phyloP scores from a whole-genome alignment of 2,329 filamentous ascomycete species.

The Aureobasidium mangrovei region DNA sequence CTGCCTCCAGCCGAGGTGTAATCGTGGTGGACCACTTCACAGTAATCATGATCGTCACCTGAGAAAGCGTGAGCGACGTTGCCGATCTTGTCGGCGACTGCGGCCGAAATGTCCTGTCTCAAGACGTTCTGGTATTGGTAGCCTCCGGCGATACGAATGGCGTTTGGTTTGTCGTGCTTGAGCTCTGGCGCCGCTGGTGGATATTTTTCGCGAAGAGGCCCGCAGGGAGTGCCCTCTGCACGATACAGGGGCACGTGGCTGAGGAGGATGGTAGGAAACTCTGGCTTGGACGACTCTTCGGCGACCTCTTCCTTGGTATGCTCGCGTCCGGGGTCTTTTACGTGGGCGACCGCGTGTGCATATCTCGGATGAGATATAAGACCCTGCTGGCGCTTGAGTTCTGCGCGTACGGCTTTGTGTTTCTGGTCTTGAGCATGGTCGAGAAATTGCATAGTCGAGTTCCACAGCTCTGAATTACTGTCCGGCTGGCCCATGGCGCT shows the following conservation, averaged over 20 bases:
- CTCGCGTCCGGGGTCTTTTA: slow-evolving; percentile 22
- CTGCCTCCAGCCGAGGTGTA: slow-evolving; percentile 49
- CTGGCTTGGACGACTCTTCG: slow-evolving; percentile 26
- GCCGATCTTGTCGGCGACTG: slow-evolving; percentile 67
- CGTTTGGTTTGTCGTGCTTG: slow-evolving; percentile 57
- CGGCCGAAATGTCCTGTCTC: slow-evolving; percentile 62
- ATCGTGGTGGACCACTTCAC: slow-evolving; percentile 71
- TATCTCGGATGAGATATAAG: slow-evolving; percentile 33
- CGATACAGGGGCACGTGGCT: slow-evolving; percentile 88
- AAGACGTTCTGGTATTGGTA: slow-evolving; percentile 98
- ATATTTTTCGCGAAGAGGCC: slow-evolving; percentile 74
- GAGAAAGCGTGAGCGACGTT: slow-evolving; percentile 83
- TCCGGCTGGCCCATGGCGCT: slow-evolving; percentile 60
- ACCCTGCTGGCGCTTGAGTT: slow-evolving; percentile 58
- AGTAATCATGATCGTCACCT: slow-evolving; percentile 97
- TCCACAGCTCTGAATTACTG: slow-evolving; percentile 55
- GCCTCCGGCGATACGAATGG: slow-evolving; percentile 66
- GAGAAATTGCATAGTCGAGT: slow-evolving; percentile 68
- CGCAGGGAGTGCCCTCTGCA: slow-evolving; percentile 73
- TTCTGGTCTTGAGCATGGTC: slow-evolving; percentile 56
- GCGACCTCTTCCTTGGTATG: slow-evolving; percentile 28
- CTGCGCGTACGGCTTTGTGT: slow-evolving; percentile 57
- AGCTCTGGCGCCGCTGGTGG: slow-evolving; percentile 53
- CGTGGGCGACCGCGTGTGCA: slow-evolving; percentile 28
- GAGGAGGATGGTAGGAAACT: slow-evolving; percentile 80